phyloP scores from a whole-genome alignment of 306 rosid species.

The Vigna nakashimae region DNA sequence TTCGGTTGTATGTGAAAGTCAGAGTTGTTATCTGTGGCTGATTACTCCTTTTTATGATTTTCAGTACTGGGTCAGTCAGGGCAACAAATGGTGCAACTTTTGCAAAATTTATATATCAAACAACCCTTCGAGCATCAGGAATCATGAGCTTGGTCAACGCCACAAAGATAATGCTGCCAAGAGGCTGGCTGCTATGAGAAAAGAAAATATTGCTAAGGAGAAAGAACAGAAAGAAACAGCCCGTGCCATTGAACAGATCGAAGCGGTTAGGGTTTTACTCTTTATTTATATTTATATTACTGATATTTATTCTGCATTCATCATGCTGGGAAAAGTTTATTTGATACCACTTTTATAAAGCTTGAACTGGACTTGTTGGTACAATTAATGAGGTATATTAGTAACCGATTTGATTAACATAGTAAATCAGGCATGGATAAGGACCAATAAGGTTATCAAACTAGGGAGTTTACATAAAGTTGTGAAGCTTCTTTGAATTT shows the following conservation, averaged over 20 bases:
- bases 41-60: slow-evolving; percentile 24
- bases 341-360: neutral
- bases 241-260: slow-evolving; percentile 77
- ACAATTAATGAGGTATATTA: neutral
- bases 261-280: slow-evolving; percentile 67
- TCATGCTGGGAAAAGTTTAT: neutral
- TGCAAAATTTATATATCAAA: slow-evolving; percentile 91
- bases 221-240: slow-evolving; percentile 83
- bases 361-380: no score
- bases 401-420: neutral
- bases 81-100: slow-evolving; percentile 97
- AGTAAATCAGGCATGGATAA: neutral
- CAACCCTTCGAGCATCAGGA: slow-evolving; percentile 83
- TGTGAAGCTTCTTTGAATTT: neutral
- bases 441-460: neutral
- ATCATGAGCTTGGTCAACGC: slow-evolving; percentile 93
- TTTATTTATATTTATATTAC: neutral
- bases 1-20: neutral
- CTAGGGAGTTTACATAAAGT: neutral
- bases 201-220: slow-evolving; percentile 86
- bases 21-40: slow-evolving; percentile 1
- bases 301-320: neutral
- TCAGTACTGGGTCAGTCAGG: slow-evolving; percentile 99
- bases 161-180: slow-evolving; percentile 89
- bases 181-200: slow-evolving; percentile 86